Conservation (phyloP, 2,329 filamentous ascomycete species). For the Xylariales sp. region DNA sequence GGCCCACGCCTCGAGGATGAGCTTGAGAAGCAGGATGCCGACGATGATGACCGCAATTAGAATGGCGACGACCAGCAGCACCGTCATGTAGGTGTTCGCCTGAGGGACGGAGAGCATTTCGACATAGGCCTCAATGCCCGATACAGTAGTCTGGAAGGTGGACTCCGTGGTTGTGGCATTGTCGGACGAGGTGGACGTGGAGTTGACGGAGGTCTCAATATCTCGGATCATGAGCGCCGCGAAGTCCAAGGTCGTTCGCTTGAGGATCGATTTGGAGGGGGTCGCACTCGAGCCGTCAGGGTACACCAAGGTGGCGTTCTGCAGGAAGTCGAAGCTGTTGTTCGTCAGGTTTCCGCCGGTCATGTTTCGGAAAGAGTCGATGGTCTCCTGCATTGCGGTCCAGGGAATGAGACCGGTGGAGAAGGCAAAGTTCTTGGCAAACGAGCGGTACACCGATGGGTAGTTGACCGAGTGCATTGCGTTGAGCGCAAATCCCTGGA, state of each 20-base stretch:
- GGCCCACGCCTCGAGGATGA: conserved; percentile 86
- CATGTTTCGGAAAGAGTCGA: conserved; percentile 73
- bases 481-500: conserved; percentile 91
- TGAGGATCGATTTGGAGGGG: conserved; percentile 36
- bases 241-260: conserved; percentile 49
- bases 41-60: conserved; percentile 80
- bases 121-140: conserved; percentile 77
- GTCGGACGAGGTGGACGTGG: conserved; percentile 24
- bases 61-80: conserved; percentile 83
- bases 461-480: conserved; percentile 93
- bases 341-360: conserved; percentile 85
- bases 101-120: conserved; percentile 80
- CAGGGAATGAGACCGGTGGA: conserved; percentile 81
- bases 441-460: conserved; percentile 82
- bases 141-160: conserved; percentile 49
- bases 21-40: conserved; percentile 83
- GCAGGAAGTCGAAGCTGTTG: conserved; percentile 71
- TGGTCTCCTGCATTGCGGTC: conserved; percentile 72
- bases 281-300: conserved; percentile 52
- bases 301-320: conserved; percentile 72
- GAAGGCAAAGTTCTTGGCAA: conserved; percentile 90
- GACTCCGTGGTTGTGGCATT: conserved; percentile 15
- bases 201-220: conserved; percentile 41
- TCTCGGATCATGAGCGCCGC: conserved; percentile 49
- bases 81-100: conserved; percentile 93